Conservation (phyloP, 306 rosid species). For the Ammopiptanthus mongolicus region DNA sequence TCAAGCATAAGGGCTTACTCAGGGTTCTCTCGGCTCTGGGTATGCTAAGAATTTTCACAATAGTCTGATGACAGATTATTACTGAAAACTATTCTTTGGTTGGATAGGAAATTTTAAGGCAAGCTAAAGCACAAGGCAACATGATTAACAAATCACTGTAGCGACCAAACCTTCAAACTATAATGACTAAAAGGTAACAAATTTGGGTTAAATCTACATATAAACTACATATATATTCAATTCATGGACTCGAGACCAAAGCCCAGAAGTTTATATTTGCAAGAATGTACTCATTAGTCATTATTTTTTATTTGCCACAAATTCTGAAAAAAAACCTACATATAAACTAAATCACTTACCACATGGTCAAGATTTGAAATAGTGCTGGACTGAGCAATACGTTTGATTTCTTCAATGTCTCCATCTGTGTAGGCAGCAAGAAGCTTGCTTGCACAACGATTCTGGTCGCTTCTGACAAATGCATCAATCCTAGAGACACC, state of each 20-base stretch:
- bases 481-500: slow-evolving; percentile 60
- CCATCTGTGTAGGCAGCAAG: slow-evolving; percentile 79
- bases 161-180: neutral
- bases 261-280: neutral
- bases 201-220: neutral
- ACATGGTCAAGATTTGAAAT: slow-evolving; percentile 77
- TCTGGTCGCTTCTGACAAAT: slow-evolving; percentile 76
- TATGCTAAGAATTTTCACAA: neutral
- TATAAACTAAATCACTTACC: slow-evolving; percentile 39
- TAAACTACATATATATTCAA: neutral
- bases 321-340: neutral
- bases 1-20: neutral
- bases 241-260: neutral
- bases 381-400: slow-evolving; percentile 57
- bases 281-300: neutral
- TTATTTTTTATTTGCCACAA: neutral
- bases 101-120: neutral
- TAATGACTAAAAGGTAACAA: neutral
- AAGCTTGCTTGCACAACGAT: slow-evolving; percentile 70
- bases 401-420: slow-evolving; percentile 79
- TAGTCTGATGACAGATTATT: neutral
- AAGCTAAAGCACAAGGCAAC: neutral
- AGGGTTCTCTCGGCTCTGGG: neutral
- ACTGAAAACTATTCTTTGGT: neutral
- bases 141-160: neutral